Evolutionary conservation across 2,329 filamentous ascomycete species (phyloP).

Genomic region (Hypoxylon sp.): DNA sequence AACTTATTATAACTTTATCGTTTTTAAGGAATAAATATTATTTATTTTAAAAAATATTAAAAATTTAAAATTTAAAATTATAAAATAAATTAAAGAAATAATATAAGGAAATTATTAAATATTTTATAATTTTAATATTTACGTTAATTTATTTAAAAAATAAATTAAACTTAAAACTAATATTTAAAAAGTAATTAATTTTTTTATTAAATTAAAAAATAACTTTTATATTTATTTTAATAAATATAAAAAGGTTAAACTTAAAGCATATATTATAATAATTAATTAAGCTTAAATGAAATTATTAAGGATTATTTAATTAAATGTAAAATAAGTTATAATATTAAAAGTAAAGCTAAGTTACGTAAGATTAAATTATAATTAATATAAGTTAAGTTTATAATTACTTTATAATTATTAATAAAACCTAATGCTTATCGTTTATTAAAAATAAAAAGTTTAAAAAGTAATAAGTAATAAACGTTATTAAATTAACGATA

Average conservation of each 20-base stretch:
- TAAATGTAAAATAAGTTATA: background rate
- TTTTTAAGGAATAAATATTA: too few species aligned
- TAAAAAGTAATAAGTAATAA: too few species aligned
- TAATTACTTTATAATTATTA: background rate
- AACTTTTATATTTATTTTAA: background rate
- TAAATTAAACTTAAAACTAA: background rate
- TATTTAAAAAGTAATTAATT: background rate
- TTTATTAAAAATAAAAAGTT: too few species aligned
- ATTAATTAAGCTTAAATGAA: background rate
- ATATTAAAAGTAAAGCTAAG: background rate
- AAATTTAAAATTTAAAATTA: background rate
- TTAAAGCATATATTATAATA: background rate
- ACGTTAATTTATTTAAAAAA: background rate
- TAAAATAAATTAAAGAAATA: background rate
- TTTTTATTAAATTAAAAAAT: too few species aligned
- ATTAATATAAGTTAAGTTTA: background rate
- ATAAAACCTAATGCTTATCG: too few species aligned
- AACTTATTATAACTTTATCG: background rate
- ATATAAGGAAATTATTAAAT: background rate
- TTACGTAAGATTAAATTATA: background rate
- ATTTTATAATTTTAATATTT: background rate
- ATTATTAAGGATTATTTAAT: too few species aligned
- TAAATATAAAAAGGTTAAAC: background rate
- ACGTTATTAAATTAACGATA: background rate
- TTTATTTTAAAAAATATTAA: background rate